phyloP scores from a whole-genome alignment of 192 early-diverging fungal species.

The Dimargaris cristalligena region DNA sequence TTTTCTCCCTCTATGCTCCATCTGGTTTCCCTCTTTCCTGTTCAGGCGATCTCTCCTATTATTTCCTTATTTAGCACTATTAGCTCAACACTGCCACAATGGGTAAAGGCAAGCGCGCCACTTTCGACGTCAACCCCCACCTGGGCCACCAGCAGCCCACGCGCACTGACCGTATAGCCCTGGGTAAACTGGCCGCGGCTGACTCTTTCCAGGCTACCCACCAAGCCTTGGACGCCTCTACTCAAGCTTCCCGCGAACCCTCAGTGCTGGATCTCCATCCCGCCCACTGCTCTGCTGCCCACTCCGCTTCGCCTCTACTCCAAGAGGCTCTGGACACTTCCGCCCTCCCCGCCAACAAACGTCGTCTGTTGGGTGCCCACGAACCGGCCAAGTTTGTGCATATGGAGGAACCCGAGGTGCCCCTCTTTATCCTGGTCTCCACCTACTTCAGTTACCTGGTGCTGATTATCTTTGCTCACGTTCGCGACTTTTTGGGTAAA shows the following conservation, averaged over 20 bases:
- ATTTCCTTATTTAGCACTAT: too few species aligned
- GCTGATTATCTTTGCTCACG: slow-evolving; percentile 82
- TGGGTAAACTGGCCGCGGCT: not conserved
- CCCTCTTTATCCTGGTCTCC: slow-evolving; percentile 67
- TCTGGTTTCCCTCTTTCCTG: too few species aligned
- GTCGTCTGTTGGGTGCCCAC: not conserved
- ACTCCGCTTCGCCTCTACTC: slow-evolving; percentile 8
- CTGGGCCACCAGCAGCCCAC: not conserved
- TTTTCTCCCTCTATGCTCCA: too few species aligned
- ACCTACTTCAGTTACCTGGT: slow-evolving; percentile 92
- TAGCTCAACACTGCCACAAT: not conserved
- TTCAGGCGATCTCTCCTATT: too few species aligned
- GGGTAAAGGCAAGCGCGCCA: slow-evolving; percentile 9
- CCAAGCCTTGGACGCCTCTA: not conserved
- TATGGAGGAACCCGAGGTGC: slow-evolving; percentile 43
- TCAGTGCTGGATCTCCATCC: slow-evolving; percentile 7
- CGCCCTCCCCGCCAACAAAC: not conserved
- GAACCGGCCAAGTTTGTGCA: not conserved
- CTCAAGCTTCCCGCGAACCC: not conserved
- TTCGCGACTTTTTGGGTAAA: slow-evolving; percentile 84
- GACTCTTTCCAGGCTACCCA: too few species aligned
- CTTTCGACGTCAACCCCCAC: slow-evolving; percentile 7
- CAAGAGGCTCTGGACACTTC: slow-evolving; percentile 8
- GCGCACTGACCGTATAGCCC: too few species aligned
- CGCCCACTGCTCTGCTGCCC: slow-evolving; percentile 9